phyloP scores from a whole-genome alignment of 1,284 basidiomycete genomes.

The Cystobasidiaceae sp. region DNA sequence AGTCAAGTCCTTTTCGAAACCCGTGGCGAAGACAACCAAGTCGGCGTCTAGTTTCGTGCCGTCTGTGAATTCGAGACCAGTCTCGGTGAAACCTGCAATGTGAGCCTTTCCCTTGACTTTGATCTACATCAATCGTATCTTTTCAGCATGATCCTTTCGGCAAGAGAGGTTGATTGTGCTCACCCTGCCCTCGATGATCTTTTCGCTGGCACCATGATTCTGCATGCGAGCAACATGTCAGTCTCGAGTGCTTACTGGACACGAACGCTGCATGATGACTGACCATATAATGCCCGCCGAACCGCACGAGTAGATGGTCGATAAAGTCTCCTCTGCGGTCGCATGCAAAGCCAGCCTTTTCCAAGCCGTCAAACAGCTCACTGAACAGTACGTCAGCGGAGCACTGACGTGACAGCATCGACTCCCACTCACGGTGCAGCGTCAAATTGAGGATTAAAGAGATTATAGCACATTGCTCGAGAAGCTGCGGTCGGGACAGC shows the following conservation, averaged over 20 bases:
- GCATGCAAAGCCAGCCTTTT: constrained; percentile 9
- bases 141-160: too few species aligned
- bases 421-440: background rate
- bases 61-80: constrained; percentile 8
- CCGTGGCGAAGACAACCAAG: constrained; percentile 11
- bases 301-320: constrained; percentile 14
- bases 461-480: background rate
- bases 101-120: constrained; percentile 14
- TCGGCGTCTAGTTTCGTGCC: constrained; percentile 6
- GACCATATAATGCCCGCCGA: constrained; percentile 10
- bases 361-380: constrained; percentile 2
- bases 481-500: constrained; percentile 2
- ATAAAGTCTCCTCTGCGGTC: constrained; percentile 1
- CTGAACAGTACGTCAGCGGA: background rate
- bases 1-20: constrained; percentile 2
- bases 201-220: constrained; percentile 7
- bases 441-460: constrained; percentile 10
- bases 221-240: background rate
- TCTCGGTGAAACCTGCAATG: constrained; percentile 5
- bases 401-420: background rate
- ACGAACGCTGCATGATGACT: background rate
- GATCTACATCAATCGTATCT: too few species aligned
- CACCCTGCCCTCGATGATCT: constrained; percentile 12
- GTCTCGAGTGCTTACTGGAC: background rate
- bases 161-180: too few species aligned